These are phyloP conservation scores for Sporothrix luriei DNA, from an alignment of 2,329 filamentous ascomycete genomes.

Conservation along the genomic window DNA sequence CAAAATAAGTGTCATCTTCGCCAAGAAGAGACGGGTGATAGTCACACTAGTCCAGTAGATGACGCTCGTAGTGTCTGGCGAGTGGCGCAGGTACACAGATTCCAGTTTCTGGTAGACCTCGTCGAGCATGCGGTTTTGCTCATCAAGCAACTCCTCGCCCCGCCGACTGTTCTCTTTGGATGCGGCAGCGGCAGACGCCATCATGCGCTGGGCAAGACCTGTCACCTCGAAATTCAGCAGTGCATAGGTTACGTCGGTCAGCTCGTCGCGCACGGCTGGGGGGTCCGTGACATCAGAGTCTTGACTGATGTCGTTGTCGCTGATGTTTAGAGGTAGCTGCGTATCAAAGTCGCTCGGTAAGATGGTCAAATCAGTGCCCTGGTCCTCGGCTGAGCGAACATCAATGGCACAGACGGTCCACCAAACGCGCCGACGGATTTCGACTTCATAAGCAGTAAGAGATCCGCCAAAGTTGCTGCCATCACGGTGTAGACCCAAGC, in stretches of 20 bases:
- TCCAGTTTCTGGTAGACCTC: constrained; percentile 51
- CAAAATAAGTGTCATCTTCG: constrained; percentile 75
- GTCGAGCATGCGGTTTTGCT: constrained; percentile 50
- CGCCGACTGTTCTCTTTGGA: neutral
- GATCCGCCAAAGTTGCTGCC: constrained; percentile 48
- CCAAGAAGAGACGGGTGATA: constrained; percentile 66
- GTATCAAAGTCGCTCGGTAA: constrained; percentile 51
- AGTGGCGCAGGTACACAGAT: constrained; percentile 48
- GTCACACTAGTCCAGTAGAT: constrained; percentile 46
- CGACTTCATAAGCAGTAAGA: constrained; percentile 60
- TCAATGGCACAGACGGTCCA: constrained; percentile 63
- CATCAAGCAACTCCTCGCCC: constrained; percentile 42
- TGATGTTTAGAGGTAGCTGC: constrained; percentile 58
- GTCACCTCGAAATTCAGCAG: constrained; percentile 47
- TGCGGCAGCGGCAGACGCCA: constrained; percentile 39
- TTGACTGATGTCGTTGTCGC: constrained; percentile 54
- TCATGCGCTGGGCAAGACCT: constrained; percentile 46
- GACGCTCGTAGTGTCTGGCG: constrained; percentile 41
- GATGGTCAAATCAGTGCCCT: constrained; percentile 49
- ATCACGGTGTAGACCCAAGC: constrained; percentile 63
- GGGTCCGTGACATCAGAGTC: constrained; percentile 48
- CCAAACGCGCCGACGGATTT: constrained; percentile 64
- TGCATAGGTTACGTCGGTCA: constrained; percentile 57
- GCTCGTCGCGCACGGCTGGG: constrained; percentile 52
- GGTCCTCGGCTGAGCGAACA: constrained; percentile 56